Evolutionary conservation across 2,329 filamentous ascomycete genomes (phyloP), one percentile per base, ranked within the genome.

Genomic region (Sphaerulina populicola): DNA sequence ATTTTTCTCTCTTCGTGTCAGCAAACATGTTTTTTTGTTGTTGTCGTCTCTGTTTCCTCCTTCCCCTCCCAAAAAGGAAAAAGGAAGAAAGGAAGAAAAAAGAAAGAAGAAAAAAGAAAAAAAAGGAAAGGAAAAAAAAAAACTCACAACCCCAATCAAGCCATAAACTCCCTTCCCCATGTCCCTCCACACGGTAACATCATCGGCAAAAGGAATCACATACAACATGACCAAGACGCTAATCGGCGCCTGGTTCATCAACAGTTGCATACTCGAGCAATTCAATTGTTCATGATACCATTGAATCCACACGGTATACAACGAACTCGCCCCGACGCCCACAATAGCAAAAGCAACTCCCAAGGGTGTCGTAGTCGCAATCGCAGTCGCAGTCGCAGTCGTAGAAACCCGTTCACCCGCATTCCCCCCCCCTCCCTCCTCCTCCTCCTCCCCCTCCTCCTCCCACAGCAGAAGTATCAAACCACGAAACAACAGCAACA

Each of bases 281-380:
- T 81, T 74, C 18, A 85, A 73, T 66, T 79, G 82, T 55, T 78
- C 76, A 64, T 84, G 80, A 62, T 81, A 85, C 61, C 75, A 77
- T 46, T 77, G 75, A 62, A 85, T 83, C 80, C 80, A 84, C 53
- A 85, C 78, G 0, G 82, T 85, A 66, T 86, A 86, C 12, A 85
- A 67, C 1, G 80, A 81, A 30, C 79, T 83, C 12, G 81, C 80
- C 47, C 83, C 74, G 9, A 85, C 81, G 44, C 82, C 82, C 1
- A 68, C 61, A 49, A 85, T 77, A 21, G 82, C 81, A 62, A 85
- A 85, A 33, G 81, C 61, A 4, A 84, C 75, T n/a, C 82, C 81
- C 33, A 82, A 63, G 0, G 70, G 68, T 12, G 74, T 75, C 0
- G 81, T 83, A 0, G 76, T 77, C 66, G 18, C n/a, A n/a, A n/a